Conservation (phyloP, 352 stramenopile genomes). For the Blastocystis sp. region DNA sequence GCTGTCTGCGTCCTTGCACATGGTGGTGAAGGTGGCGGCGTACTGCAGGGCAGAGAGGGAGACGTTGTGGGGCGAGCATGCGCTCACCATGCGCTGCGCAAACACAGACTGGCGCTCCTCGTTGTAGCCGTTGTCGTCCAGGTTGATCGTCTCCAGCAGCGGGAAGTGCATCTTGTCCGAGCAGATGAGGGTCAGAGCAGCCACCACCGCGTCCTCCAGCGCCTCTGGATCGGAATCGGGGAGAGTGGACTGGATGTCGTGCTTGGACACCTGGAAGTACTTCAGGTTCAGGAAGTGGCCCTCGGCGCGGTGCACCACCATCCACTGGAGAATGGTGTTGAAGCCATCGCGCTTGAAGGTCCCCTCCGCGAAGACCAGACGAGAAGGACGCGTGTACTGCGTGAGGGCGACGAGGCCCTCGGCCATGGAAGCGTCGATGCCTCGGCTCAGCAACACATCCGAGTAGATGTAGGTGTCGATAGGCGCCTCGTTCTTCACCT, state of each 20-base stretch:
- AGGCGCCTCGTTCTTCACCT: too few species aligned
- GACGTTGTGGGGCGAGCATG: neutral
- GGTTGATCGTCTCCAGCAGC: neutral
- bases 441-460: too few species aligned
- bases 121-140: slow-evolving; percentile 33
- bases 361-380: too few species aligned
- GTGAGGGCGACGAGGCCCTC: too few species aligned
- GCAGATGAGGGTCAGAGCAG: slow-evolving; percentile 1
- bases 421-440: too few species aligned
- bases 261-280: neutral
- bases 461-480: too few species aligned
- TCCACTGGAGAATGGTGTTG: slow-evolving; percentile 9
- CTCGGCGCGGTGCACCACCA: neutral
- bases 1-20: slow-evolving; percentile 12
- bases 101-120: neutral
- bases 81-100: neutral
- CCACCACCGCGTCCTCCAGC: neutral
- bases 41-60: slow-evolving; percentile 15
- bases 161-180: slow-evolving; percentile 34
- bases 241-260: neutral
- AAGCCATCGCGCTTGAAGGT: too few species aligned
- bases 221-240: neutral
- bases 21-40: neutral
- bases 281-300: slow-evolving; percentile 32
- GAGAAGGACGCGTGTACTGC: too few species aligned